Evolutionary conservation across 305 asterid genomes (phyloP).

Genomic region (Fraxinus greggii): DNA sequence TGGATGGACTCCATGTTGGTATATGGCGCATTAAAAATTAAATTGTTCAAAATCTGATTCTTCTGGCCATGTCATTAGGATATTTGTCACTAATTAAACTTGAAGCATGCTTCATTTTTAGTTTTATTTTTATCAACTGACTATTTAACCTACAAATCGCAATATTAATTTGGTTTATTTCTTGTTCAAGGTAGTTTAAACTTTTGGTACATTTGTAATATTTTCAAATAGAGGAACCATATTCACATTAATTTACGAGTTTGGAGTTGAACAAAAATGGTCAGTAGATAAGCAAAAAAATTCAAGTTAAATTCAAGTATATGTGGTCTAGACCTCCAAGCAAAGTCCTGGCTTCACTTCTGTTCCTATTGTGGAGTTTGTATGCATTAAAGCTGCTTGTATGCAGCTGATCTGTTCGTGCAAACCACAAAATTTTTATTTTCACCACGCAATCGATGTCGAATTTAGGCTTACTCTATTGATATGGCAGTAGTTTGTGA

Average conservation of each 20-base stretch:
- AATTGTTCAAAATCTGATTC: not conserved
- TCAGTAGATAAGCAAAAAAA: not conserved
- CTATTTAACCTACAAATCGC: not conserved
- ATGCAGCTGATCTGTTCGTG: not conserved
- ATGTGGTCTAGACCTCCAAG: not conserved
- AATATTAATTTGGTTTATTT: not conserved
- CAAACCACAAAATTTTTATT: not conserved
- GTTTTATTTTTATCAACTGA: not conserved
- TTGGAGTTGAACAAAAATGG: slow-evolving; percentile 1
- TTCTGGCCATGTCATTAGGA: not conserved
- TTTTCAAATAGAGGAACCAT: not conserved
- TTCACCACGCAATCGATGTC: not conserved
- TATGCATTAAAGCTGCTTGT: not conserved
- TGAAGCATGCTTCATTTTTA: not conserved
- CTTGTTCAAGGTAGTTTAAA: slow-evolving; percentile 7
- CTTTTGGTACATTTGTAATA: not conserved
- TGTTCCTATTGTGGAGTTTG: not conserved
- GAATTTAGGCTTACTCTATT: not conserved
- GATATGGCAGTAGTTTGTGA: not conserved
- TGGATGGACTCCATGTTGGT: not conserved
- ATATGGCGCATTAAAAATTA: not conserved
- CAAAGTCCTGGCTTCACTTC: not conserved
- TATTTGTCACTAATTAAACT: not conserved
- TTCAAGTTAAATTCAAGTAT: not conserved
- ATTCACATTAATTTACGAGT: not conserved